Base-by-base conservation (phyloP, 2,329 filamentous ascomycete genomes). In the Penicillium sp. region DNA sequence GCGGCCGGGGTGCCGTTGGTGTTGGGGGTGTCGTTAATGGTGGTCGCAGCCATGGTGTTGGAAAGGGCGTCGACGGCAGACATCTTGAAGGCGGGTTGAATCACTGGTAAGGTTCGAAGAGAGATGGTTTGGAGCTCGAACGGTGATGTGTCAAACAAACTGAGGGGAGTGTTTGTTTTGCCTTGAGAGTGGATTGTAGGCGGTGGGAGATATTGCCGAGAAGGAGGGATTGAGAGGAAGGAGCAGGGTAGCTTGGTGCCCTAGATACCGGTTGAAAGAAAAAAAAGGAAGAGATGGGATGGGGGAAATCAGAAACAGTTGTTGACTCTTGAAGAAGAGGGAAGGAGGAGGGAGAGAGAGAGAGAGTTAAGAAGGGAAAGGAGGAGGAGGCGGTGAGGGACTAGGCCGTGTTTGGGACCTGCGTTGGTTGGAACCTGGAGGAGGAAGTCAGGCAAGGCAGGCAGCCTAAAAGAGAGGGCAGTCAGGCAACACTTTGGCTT, bases 241-340 rank as follows among this genome's bases (percentile, higher is more conserved):
- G 73, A 75, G 74, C 79, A 93, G 91, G 91, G 91, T 93, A 91
- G 91, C 91, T 93, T 87, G 82, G 90, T 92, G 91, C 91, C 91
- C 91, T 93, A 93, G 90, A 83, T 82, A 88, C 78, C 68, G 58
- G 63, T 72, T 69, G 64, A 69, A 72, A 56, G 55, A 53, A 58
- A 62, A 63, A 63, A 54, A 60, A 62, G 62, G 65, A 67, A 66
- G 64, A 68, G 58, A 65, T 67, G 67, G 67, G 65, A 67, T 60
- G 66, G 67, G 66, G 51, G 64, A 67, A 55, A 49, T 58, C 38
- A 44, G 51, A 58, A 51, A 42, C 44, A 60, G 63, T 60, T 57
- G 56, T 65, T 68, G 61, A 60, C 64, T 64, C 62, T 70, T 67
- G 68, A 49, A 63, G 58, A 67, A 66, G 35, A 15, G 35, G 45